phyloP scores from a whole-genome alignment of 2,329 filamentous ascomycete genomes.

The Arthrobotrys iridis region DNA sequence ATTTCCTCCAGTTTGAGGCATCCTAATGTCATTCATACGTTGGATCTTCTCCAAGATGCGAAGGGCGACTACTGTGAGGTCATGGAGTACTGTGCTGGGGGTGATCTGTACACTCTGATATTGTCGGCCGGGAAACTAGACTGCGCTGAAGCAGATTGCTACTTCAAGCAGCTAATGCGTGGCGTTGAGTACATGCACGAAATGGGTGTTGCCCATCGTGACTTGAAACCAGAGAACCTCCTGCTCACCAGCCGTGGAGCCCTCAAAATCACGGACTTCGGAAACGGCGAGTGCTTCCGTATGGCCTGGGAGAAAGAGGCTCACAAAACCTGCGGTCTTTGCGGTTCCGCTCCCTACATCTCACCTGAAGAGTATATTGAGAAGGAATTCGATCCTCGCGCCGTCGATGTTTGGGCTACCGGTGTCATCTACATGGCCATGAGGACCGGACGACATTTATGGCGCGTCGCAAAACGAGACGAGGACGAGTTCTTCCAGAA shows the following conservation, averaged over 20 bases:
- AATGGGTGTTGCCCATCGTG: slow-evolving; percentile 97
- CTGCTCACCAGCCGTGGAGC: slow-evolving; percentile 90
- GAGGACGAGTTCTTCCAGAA: slow-evolving; percentile 97
- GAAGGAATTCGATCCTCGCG: slow-evolving; percentile 93
- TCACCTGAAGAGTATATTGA: slow-evolving; percentile 95
- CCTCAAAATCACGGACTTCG: slow-evolving; percentile 98
- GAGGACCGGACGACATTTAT: slow-evolving; percentile 93
- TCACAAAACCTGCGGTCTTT: slow-evolving; percentile 97
- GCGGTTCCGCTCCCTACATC: slow-evolving; percentile 96
- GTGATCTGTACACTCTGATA: slow-evolving; percentile 92
- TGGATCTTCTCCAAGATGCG: slow-evolving; percentile 92
- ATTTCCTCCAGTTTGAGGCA: slow-evolving; percentile 97
- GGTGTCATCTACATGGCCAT: slow-evolving; percentile 99
- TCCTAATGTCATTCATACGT: slow-evolving; percentile 96
- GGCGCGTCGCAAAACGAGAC: slow-evolving; percentile 95
- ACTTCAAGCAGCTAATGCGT: slow-evolving; percentile 99
- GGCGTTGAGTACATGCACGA: slow-evolving; percentile 99
- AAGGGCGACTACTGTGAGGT: slow-evolving; percentile 99
- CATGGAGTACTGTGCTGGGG: slow-evolving; percentile 98
- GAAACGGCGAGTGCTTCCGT: slow-evolving; percentile 97
- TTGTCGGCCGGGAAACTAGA: slow-evolving; percentile 91
- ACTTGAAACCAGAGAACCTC: slow-evolving; percentile 95
- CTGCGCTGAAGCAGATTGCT: slow-evolving; percentile 92
- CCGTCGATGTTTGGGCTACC: slow-evolving; percentile 98
- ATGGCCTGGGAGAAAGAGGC: slow-evolving; percentile 99